Conservation (phyloP, 305 asterid species). For the Solanum aculeatissimum region DNA sequence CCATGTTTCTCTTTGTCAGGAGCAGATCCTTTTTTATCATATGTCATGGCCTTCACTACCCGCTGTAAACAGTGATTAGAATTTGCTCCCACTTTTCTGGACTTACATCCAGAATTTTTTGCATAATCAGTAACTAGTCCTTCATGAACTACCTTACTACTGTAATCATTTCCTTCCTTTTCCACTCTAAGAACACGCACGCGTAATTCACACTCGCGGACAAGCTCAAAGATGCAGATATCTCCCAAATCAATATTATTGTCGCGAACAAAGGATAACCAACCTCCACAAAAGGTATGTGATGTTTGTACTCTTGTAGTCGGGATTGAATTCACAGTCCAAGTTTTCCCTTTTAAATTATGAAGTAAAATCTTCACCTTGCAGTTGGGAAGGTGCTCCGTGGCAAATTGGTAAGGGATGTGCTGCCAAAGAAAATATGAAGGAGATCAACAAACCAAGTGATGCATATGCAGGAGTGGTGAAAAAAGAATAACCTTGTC, state of each 20-base stretch:
- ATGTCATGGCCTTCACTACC: background rate
- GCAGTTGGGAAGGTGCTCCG: slow-evolving; percentile 75
- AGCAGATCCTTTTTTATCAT: slow-evolving; percentile 8
- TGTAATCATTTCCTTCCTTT: slow-evolving; percentile 39
- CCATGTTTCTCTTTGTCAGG: slow-evolving; percentile 7
- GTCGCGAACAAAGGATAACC: slow-evolving; percentile 91
- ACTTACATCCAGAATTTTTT: slow-evolving; percentile 32
- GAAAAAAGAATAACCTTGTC: background rate
- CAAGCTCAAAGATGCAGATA: slow-evolving; percentile 83
- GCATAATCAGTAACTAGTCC: slow-evolving; percentile 23
- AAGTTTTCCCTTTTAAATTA: slow-evolving; percentile 64
- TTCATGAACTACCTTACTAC: slow-evolving; percentile 29
- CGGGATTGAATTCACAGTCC: slow-evolving; percentile 89
- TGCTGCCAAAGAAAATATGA: slow-evolving; percentile 39
- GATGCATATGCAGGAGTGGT: background rate
- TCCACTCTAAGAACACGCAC: slow-evolving; percentile 68
- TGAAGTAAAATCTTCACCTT: slow-evolving; percentile 70
- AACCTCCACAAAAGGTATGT: slow-evolving; percentile 96
- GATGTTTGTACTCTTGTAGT: slow-evolving; percentile 80
- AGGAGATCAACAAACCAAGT: background rate
- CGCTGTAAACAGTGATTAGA: slow-evolving; percentile 15
- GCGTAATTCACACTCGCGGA: slow-evolving; percentile 54
- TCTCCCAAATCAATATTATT: slow-evolving; percentile 63
- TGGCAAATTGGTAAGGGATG: slow-evolving; percentile 84
- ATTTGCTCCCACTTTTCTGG: slow-evolving; percentile 31